Base-by-base conservation (phyloP, 192 early-diverging fungal species). In the Linnemannia zychae region DNA sequence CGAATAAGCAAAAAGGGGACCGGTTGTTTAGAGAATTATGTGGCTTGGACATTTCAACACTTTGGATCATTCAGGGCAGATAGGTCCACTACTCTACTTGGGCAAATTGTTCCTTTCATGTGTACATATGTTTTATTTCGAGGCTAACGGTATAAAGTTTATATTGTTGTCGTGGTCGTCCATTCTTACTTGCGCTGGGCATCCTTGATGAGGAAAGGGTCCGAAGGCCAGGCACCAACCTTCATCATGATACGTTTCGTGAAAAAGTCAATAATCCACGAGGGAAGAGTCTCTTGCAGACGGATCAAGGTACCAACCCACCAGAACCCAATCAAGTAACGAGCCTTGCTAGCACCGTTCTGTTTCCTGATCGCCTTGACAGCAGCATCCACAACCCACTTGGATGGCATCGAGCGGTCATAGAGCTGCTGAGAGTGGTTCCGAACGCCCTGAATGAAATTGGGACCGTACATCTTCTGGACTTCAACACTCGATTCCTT, bases 301-400 rank as follows among this genome's bases (percentile, higher is more conserved):
- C 83, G 74, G 46, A 85, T 79, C 65, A 85, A 33, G 0, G 70
- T 79, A 4, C 74, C 69, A 1, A 85, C 83, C 83, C 83, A 85
- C 83, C 83, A 85, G 33, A 85, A 85, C 2, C 83, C 83, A 46
- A 85, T 69, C 48, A 85, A 49, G 31, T 76, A 72, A 20, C 83
- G 68, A 17, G 83, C 77, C 78, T 72, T 79, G 20, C 22, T 24
- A 1, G 83, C 72, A 4, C 83, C 83, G 24, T 49, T 37, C 74
- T 85, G 36, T 60, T 85, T 85, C 49, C 83, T 68, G 74, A 85
- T 85, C 0, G 83, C 83, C 3, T 67, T 85, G 16, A 85, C 78
- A 4, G 83, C 53, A 3, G 83, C 77, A 50, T 85, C 83, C 7
- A 85, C 83, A 17, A 85, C 83, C 83, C 83, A 85, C 17, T 76